Evolutionary conservation across 768 basidiomycete genomes (phyloP).

Genomic region (Grammothele lineata): DNA sequence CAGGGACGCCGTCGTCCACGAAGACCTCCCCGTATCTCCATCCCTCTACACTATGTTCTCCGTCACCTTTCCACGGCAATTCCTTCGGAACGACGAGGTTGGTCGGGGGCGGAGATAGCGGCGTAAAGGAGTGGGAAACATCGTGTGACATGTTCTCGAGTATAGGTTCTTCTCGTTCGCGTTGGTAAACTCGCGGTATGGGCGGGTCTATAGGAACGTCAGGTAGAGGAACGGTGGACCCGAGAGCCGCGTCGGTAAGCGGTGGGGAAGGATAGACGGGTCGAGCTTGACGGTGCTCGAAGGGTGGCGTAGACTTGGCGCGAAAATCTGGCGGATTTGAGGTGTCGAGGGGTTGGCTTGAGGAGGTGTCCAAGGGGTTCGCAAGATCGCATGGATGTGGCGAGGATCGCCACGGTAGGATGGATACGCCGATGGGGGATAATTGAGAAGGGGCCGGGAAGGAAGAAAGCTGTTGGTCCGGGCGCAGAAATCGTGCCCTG

Average conservation of each 20-base stretch:
- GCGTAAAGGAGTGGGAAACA: constrained; percentile 6
- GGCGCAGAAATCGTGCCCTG: constrained; percentile 9
- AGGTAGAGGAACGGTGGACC: constrained; percentile 19
- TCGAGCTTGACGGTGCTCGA: constrained; percentile 1
- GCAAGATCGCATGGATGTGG: constrained; percentile 7
- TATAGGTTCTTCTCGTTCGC: constrained; percentile 6
- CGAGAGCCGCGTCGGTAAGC: constrained; percentile 18
- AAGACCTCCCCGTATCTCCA: constrained; percentile 11
- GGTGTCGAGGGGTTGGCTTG: not conserved
- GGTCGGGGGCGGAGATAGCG: constrained; percentile 20
- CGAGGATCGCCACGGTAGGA: constrained; percentile 9
- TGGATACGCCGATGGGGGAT: constrained; percentile 1
- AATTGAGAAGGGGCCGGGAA: constrained; percentile 3
- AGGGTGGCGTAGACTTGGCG: constrained; percentile 11
- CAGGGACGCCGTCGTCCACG: constrained; percentile 4
- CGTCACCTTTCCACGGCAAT: constrained; percentile 7
- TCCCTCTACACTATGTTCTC: constrained; percentile 1
- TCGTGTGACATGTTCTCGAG: constrained; percentile 14
- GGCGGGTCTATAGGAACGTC: constrained; percentile 8
- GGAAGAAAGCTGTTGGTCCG: constrained; percentile 12
- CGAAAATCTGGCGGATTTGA: not conserved
- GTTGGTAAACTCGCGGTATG: not conserved
- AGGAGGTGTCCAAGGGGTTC: not conserved
- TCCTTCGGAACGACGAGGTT: constrained; percentile 8
- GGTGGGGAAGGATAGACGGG: constrained; percentile 21